Evolutionary conservation across 2,329 filamentous ascomycete genomes (phyloP), one percentile per base, ranked within the genome.

Genomic region (Curvularia eragrostidis): DNA sequence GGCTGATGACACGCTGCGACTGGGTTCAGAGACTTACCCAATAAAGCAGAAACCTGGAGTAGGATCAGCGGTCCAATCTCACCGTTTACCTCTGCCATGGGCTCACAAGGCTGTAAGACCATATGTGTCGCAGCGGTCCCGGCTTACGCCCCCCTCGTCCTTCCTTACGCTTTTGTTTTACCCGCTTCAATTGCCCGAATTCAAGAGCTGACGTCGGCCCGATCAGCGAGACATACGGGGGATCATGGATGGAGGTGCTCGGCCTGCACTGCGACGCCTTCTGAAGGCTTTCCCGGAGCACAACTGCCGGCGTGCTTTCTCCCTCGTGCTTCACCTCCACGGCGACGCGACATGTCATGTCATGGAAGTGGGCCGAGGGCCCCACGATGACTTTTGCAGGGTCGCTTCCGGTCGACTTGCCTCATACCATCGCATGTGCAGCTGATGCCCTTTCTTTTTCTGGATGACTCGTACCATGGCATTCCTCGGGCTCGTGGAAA

Each of bases 51-150:
- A 26, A n/a, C 36, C 30, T 13, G 43, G 41, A 44, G 34, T 47
- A 43, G 21, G 39, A 57, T 50, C 50, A 50, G 28, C 54, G 28
- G 34, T 26, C 19, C 42, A 42, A 28, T 51, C 50, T 48, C 50
- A 54, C 58, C 50, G 50, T 60, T 58, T 60, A 54, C 58, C 58
- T 44, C 43, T 54, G 28, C 36, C 41, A 43, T 47, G 54, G 58
- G 50, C 46, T 32, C 32, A 53, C 54, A 53, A 38, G 38, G 52
- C 52, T 56, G 52, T 51, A 59, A 60, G 50, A 46, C 51, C 41
- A 47, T 34, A 21, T 49, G 52, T 57, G 50, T 44, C 41, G 38
- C 49, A 54, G 54, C 50, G 38, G 50, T 43, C 42, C 36, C 50
- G 50, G 36, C 44, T 42, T 24, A 48, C 26, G 38, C 19, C 41